Base-by-base conservation (phyloP, 2,329 filamentous ascomycete genomes). In the Hypoxylon sp. region DNA sequence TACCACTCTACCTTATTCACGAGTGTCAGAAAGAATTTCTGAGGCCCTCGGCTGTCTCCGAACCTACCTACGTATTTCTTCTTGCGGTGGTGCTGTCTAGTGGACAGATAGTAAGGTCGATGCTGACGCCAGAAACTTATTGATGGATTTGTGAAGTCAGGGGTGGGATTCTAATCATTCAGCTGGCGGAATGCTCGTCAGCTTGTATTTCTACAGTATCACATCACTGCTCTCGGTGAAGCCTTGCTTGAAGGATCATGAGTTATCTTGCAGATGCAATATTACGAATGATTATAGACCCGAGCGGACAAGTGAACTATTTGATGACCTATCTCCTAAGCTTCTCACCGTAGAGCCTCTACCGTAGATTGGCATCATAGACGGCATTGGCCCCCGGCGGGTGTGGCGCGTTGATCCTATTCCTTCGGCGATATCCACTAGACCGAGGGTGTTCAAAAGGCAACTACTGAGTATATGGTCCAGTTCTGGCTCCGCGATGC, bases 371-470 rank as follows among this genome's bases (percentile, higher is more conserved):
- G 60, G 67, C 57, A 57, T 64, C 51, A 61, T 56, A 50, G 21
- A 41, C 53, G 61, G 64, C 49, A 67, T 11, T 63, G 58, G 43
- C 51, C 61, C 56, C 66, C 63, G 50, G 49, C 66, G 68, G 65
- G 65, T 66, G 63, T 66, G 68, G 65, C 65, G 65, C 51, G 63
- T 58, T 25, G 65, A 71, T 69, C 68, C 55, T 49, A 65, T 68
- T 70, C 65, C 68, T 67, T 71, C 68, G 68, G 68, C 68, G 68
- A 59, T 67, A 67, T 61, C 46, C 28, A 56, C 45, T 32, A 62
- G 53, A 56, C 60, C 63, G 60, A 66, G 63, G 48, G 38, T 23
- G 38, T 56, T 25, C 11, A 52, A 50, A 50, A 62, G 52, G 21
- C 38, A 32, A 43, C 36, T 48, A 49, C 41, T 43, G 28, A 66